A percentile compares a stretch with the other conserved stretches of the same genome.
phyloP scores from a whole-genome alignment of 495 filamentous ascomycete genomes.

The Antarctomyces pellizariae region DNA sequence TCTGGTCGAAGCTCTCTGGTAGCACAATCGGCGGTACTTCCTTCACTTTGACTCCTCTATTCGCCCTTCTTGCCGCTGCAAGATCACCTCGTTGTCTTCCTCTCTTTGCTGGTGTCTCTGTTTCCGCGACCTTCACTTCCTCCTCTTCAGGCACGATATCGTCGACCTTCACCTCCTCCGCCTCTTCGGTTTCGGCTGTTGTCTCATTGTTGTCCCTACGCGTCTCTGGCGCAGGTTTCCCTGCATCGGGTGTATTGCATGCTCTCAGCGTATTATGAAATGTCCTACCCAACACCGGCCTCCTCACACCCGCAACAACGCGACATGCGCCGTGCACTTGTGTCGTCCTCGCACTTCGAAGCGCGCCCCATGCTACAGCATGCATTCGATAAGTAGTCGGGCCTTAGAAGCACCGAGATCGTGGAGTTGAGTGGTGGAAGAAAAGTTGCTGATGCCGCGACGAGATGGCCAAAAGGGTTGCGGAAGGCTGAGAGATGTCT shows the following conservation, averaged over 20 bases:
- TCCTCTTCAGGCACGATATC: constrained; percentile 10
- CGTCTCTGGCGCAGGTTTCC: not conserved
- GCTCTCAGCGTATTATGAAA: not conserved
- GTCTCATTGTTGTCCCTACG: not conserved
- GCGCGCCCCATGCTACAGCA: constrained; percentile 14
- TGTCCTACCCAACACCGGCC: not conserved
- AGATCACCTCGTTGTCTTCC: constrained; percentile 12
- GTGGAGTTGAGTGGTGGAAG: constrained; percentile 8
- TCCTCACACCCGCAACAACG: constrained; percentile 10
- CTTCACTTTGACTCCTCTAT: constrained; percentile 17
- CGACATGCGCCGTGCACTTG: constrained; percentile 8
- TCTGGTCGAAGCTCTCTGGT: constrained; percentile 20
- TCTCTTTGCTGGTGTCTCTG: constrained; percentile 1
- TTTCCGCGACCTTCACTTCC: not conserved
- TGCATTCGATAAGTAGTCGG: constrained; percentile 19
- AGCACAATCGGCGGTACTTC: constrained; percentile 19
- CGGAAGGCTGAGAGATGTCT: too few relatives aligned
- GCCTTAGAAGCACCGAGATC: constrained; percentile 15
- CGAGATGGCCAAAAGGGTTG: not conserved
- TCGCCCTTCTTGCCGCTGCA: constrained; percentile 16
- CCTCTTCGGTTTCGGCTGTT: constrained; percentile 1
- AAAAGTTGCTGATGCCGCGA: constrained; percentile 3
- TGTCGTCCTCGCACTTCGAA: constrained; percentile 14
- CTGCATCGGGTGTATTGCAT: not conserved
- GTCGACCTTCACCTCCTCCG: constrained; percentile 4